Percentiles rank a stretch among this genome's conserved stretches.
These are phyloP conservation scores for Ambrosia hybrid DNA, from an alignment of 140 eudicot species.

Conservation along the genomic window DNA sequence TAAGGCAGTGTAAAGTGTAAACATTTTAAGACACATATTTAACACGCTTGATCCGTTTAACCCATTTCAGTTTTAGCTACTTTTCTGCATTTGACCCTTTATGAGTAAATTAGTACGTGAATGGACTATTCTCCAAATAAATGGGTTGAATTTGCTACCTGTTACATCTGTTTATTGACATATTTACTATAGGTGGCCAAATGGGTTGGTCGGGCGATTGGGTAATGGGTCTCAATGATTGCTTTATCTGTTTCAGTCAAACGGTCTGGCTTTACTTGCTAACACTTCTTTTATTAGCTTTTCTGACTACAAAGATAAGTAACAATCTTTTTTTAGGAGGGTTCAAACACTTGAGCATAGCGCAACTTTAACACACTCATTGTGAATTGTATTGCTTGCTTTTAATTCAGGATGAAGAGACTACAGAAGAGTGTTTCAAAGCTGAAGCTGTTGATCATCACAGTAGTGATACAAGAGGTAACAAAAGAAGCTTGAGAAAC, in stretches of 20 bases:
- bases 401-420: slow-evolving; percentile 49
- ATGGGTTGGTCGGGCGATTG: neutral
- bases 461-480: slow-evolving; percentile 38
- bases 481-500: slow-evolving; percentile 17
- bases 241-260: neutral
- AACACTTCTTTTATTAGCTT: neutral
- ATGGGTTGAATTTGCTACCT: neutral
- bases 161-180: neutral
- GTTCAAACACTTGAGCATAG: neutral
- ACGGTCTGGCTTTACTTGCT: neutral
- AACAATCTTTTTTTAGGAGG: slow-evolving; percentile 10
- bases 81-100: too few relatives aligned
- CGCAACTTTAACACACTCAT: neutral
- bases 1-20: neutral
- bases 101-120: too few relatives aligned
- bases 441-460: slow-evolving; percentile 37
- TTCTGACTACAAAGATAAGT: neutral
- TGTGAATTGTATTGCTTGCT: neutral
- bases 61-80: neutral
- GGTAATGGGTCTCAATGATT: neutral
- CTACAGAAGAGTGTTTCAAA: slow-evolving; percentile 33
- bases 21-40: neutral
- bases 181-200: neutral
- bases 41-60: neutral
- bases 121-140: neutral